Conservation (phyloP, 176 grass and related monocot genomes). For the Luzula sylvatica region DNA sequence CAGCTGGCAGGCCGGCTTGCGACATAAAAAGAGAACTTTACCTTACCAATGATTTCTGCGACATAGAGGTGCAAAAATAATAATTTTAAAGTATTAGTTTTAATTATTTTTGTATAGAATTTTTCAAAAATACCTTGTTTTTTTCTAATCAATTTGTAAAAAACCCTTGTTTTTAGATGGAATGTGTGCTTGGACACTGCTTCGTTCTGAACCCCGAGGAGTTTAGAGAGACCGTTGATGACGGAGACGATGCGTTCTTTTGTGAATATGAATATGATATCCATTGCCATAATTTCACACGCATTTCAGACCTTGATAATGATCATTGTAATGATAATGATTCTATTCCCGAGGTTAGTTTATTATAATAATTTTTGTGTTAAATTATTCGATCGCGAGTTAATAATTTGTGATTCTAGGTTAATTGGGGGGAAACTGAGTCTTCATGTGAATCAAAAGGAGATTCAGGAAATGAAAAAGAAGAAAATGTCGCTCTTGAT, state of each 20-base stretch:
- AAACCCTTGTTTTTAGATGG: constrained; percentile 29
- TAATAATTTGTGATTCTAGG: constrained; percentile 28
- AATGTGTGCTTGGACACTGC: constrained; percentile 84
- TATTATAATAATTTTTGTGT: neutral
- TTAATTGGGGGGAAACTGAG: constrained; percentile 30
- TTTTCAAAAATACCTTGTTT: neutral
- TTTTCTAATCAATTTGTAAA: constrained; percentile 16
- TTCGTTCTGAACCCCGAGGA: constrained; percentile 59
- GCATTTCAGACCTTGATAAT: constrained; percentile 57
- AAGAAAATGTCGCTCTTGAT: constrained; percentile 25
- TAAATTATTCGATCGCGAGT: too few species aligned
- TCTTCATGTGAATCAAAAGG: constrained; percentile 42
- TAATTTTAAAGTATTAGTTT: too few species aligned
- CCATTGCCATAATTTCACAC: constrained; percentile 96
- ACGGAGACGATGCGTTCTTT: constrained; percentile 92
- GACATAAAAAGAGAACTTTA: constrained; percentile 85
- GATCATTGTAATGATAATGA: constrained; percentile 21
- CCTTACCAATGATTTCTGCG: constrained; percentile 53
- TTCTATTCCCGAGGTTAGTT: constrained; percentile 38
- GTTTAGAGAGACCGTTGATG: constrained; percentile 50
- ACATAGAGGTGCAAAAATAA: constrained; percentile 40
- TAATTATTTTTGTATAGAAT: neutral
- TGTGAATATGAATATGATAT: constrained; percentile 97
- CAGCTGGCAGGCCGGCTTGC: constrained; percentile 78
- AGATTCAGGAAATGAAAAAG: constrained; percentile 56